Evolutionary conservation across 2,329 filamentous ascomycete species (phyloP), one percentile per base, ranked within the genome.

Genomic region (Fusarium floridanum): DNA sequence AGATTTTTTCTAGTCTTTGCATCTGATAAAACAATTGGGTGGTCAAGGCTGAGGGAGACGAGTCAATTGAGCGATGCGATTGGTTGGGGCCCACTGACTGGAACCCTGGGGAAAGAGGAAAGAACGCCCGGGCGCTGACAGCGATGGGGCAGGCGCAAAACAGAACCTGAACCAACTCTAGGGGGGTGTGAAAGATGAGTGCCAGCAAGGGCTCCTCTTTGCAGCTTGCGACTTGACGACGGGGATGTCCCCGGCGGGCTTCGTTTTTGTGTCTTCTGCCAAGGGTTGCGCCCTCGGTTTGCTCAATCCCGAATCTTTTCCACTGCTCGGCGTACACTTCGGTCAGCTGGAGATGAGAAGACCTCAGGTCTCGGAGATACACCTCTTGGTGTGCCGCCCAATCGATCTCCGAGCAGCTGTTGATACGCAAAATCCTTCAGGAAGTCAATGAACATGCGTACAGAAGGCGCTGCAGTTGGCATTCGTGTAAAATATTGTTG

Each of bases 11-110:
- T 17, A 55, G 27, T 34, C 32, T 27, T 57, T 70, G 60, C 63
- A 75, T 75, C 72, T 75, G 72, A 73, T 75, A 75, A 75, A 59
- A 63, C 56, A 36, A 17, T 66, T 61, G n/a, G n/a, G 27, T 59
- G 62, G 59, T 70, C 62, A 65, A 59, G 56, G 60, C 65, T 68
- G 34, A 64, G 50, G 55, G 43, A 64, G 67, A 65, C 34, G 64
- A 41, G 64, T 59, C 39, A 22, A 37, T 74, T 67, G 64, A 48
- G n/a, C 16, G 20, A 66, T 70, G 72, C 74, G 73, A 78, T 78
- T 78, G 71, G 76, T 17, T 17, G 20, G 43, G 24, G 2, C 37
- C 8, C 37, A 34, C 60, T 43, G 57, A 56, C 64, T 59, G 39
- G 41, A 63, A 32, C 66, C 59, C 53, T 69, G 53, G 43, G 60